These are phyloP conservation scores for Ophiocordyceps sinensis DNA, from an alignment of 2,329 filamentous ascomycete species.

Conservation along the genomic window DNA sequence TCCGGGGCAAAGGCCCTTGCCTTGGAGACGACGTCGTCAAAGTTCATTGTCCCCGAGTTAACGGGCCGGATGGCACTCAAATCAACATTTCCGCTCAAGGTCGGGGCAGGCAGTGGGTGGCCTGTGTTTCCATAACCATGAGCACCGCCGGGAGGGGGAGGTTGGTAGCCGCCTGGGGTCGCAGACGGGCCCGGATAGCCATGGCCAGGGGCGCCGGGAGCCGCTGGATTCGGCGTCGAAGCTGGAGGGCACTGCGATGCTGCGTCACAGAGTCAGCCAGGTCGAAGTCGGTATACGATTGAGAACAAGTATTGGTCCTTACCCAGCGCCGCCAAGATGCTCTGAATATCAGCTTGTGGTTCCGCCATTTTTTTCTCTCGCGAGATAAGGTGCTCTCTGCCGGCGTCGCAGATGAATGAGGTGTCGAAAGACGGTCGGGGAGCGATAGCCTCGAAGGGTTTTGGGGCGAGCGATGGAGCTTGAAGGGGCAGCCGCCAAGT, in stretches of 20 bases:
- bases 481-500: too few relatives aligned
- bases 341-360: slow-evolving; percentile 26
- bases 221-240: slow-evolving; percentile 26
- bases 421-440: too few relatives aligned
- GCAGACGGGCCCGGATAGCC: slow-evolving; percentile 22
- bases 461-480: too few relatives aligned
- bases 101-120: slow-evolving; percentile 49
- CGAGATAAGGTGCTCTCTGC: not conserved
- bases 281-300: not conserved
- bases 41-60: slow-evolving; percentile 67
- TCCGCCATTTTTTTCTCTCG: slow-evolving; percentile 17
- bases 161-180: slow-evolving; percentile 20
- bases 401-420: not conserved
- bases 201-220: slow-evolving; percentile 20
- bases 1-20: slow-evolving; percentile 71
- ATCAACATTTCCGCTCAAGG: slow-evolving; percentile 63
- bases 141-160: slow-evolving; percentile 12
- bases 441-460: too few relatives aligned
- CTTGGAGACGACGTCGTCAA: slow-evolving; percentile 73
- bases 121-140: slow-evolving; percentile 21
- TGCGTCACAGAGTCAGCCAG: slow-evolving; percentile 7
- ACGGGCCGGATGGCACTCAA: slow-evolving; percentile 67
- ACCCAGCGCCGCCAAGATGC: slow-evolving; percentile 35
- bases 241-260: slow-evolving; percentile 29
- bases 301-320: slow-evolving; percentile 10